A percentile compares a stretch with the other conserved stretches of the same genome.
These are phyloP conservation scores for Picea sitchensis DNA, from an alignment of 75 land plant genomes.

Conservation along the genomic window DNA sequence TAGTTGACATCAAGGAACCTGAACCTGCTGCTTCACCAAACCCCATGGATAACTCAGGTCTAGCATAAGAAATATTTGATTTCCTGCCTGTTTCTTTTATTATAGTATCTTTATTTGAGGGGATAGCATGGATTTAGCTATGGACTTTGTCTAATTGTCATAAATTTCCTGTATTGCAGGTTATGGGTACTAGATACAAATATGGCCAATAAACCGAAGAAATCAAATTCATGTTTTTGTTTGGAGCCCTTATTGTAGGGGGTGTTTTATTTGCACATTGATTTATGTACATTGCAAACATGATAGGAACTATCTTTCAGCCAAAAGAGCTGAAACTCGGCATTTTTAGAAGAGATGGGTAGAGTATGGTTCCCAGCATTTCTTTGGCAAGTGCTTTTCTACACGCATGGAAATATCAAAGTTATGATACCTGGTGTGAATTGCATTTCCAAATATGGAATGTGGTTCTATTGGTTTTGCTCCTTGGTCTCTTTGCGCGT, in stretches of 20 bases:
- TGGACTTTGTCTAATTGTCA: too few species aligned
- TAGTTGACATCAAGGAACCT: conserved; percentile 84
- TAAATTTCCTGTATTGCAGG: not conserved
- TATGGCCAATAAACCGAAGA: not conserved
- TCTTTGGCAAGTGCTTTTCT: not conserved
- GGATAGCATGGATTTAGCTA: not conserved
- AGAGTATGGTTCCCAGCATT: not conserved
- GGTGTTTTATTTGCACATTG: not conserved
- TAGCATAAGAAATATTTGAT: conserved; percentile 10
- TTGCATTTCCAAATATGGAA: too few species aligned
- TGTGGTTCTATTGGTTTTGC: too few species aligned
- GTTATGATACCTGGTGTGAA: too few species aligned
- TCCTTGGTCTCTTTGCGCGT: too few species aligned
- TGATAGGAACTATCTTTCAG: conserved; percentile 3
- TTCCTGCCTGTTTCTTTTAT: not conserved
- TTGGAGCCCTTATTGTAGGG: not conserved
- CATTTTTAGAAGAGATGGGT: conserved; percentile 1
- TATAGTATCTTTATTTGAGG: not conserved
- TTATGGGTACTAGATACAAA: conserved; percentile 4
- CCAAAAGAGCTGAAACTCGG: not conserved
- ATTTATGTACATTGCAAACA: not conserved
- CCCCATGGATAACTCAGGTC: conserved; percentile 89
- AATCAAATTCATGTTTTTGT: not conserved
- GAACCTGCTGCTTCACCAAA: conserved; percentile 49
- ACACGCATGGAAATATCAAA: not conserved